Conservation (phyloP, 2,329 filamentous ascomycete genomes). For the Chaetomiaceae sp. region DNA sequence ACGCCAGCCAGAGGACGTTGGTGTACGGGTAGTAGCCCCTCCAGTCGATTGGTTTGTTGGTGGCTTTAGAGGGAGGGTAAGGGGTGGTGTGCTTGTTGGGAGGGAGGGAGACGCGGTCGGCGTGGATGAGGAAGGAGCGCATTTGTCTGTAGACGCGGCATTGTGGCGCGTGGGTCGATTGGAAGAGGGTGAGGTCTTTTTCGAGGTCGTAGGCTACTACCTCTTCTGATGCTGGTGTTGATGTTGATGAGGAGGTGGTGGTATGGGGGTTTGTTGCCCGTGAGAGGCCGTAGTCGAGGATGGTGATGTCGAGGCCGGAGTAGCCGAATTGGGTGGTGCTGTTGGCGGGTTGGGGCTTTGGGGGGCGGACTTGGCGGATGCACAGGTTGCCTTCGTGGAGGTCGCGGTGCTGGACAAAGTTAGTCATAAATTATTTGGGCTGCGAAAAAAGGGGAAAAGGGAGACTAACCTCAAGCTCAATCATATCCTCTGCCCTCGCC, state of each 20-base stretch:
- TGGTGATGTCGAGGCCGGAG: conserved; percentile 59
- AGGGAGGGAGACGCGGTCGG: conserved; percentile 47
- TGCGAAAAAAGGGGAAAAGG: neutral
- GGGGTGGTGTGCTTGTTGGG: conserved; percentile 44
- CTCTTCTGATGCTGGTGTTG: neutral
- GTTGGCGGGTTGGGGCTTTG: conserved; percentile 26
- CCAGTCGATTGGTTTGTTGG: conserved; percentile 46
- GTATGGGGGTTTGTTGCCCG: conserved; percentile 44
- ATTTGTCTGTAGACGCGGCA: conserved; percentile 60
- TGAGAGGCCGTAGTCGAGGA: conserved; percentile 62
- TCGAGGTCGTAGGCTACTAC: conserved; percentile 52
- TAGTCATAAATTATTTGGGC: neutral
- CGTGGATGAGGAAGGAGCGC: conserved; percentile 53
- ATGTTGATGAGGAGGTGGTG: too few species aligned
- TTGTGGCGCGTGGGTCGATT: conserved; percentile 55
- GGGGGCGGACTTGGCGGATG: conserved; percentile 41
- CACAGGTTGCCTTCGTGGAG: conserved; percentile 64
- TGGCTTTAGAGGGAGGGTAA: conserved; percentile 40
- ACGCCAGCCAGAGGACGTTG: conserved; percentile 62
- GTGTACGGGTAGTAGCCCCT: conserved; percentile 54
- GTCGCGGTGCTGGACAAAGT: conserved; percentile 53
- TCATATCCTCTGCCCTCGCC: conserved; percentile 53
- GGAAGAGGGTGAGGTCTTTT: conserved; percentile 55
- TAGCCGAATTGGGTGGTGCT: conserved; percentile 46
- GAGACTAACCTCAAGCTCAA: conserved; percentile 54